phyloP scores from a whole-genome alignment of 352 stramenopile genomes.

The Thraustochytrium sp. region DNA sequence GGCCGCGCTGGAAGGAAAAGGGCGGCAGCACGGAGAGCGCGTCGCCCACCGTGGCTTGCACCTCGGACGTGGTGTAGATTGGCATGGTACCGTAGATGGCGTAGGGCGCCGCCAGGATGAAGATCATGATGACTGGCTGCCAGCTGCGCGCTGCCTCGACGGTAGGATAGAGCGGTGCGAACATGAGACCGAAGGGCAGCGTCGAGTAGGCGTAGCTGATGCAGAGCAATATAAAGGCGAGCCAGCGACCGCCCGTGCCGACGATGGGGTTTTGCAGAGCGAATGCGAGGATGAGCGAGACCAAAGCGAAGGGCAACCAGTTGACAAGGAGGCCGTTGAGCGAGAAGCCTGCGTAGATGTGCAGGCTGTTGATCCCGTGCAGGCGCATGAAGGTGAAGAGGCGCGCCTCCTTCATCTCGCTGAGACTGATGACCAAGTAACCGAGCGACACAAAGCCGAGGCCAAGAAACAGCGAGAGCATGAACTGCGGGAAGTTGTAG shows the following conservation, averaged over 20 bases:
- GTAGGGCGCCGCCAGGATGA: background rate
- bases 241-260: background rate
- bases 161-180: conserved; percentile 16
- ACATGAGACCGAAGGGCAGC: background rate
- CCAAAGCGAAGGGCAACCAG: background rate
- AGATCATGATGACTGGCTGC: background rate
- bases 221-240: background rate
- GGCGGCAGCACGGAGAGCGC: background rate
- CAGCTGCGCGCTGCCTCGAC: background rate
- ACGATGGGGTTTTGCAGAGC: background rate
- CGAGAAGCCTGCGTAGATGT: background rate
- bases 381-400: conserved; percentile 4
- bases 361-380: background rate
- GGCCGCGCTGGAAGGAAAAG: conserved; percentile 4
- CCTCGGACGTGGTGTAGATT: background rate
- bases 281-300: background rate
- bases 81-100: background rate
- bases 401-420: background rate
- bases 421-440: conserved; percentile 5
- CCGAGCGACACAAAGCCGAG: conserved; percentile 5
- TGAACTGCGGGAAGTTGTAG: conserved; percentile 23
- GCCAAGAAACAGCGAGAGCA: conserved; percentile 22
- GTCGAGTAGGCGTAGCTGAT: conserved; percentile 4
- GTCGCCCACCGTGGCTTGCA: background rate
- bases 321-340: background rate